Conservation (phyloP, 495 filamentous ascomycete genomes). For the Glarea lozoyensis region DNA sequence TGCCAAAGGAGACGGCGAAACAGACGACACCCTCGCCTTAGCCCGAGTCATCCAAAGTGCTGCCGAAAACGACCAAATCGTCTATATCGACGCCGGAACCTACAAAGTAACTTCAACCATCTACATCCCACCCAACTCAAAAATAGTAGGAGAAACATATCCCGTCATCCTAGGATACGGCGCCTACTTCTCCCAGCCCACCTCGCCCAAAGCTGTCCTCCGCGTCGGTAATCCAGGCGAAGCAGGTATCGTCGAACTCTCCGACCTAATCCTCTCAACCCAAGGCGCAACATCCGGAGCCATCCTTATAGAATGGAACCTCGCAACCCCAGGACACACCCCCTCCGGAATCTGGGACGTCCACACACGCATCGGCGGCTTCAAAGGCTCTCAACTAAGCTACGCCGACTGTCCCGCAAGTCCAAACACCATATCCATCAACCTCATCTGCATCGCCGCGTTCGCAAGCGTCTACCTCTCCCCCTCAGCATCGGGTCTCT, state of each 20-base stretch:
- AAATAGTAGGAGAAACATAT: constrained; percentile 36
- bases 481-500: constrained; percentile 36
- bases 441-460: constrained; percentile 50
- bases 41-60: constrained; percentile 18
- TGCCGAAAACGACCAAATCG: constrained; percentile 8
- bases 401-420: constrained; percentile 45
- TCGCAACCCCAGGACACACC: constrained; percentile 13
- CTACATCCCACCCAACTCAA: constrained; percentile 33
- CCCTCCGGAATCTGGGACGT: constrained; percentile 55
- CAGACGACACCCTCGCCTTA: constrained; percentile 47
- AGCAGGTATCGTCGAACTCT: constrained; percentile 14
- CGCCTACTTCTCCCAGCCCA: constrained; percentile 24
- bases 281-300: constrained; percentile 58
- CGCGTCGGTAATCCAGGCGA: constrained; percentile 15
- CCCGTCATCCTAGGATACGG: constrained; percentile 38
- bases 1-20: constrained; percentile 39
- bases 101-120: constrained; percentile 41
- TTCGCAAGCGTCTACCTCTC: constrained; percentile 65
- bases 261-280: constrained; percentile 15
- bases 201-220: constrained; percentile 29
- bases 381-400: constrained; percentile 57
- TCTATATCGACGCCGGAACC: constrained; percentile 39
- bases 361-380: constrained; percentile 66
- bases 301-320: constrained; percentile 43
- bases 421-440: constrained; percentile 7